phyloP scores from a whole-genome alignment of 1,284 basidiomycete species.

The Peniophora sp. region DNA sequence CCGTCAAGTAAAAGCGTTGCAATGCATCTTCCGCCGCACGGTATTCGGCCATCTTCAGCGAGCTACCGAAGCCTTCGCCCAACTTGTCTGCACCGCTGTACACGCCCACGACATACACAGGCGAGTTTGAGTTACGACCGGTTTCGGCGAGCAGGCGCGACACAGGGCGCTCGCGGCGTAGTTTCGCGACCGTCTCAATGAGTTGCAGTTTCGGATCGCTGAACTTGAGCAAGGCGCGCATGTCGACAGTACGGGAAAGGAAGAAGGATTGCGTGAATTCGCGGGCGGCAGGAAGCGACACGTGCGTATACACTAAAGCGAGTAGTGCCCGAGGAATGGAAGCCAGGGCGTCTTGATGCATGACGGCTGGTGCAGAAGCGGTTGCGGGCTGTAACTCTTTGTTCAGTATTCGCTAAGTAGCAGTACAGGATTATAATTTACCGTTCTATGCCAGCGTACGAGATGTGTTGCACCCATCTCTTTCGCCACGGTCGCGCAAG shows the following conservation, averaged over 20 bases:
- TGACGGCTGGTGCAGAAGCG: conserved; percentile 37
- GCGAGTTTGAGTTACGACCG: conserved; percentile 82
- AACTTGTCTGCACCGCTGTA: conserved; percentile 86
- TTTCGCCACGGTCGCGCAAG: conserved; percentile 77
- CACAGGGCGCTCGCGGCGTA: conserved; percentile 65
- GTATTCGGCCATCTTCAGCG: conserved; percentile 92
- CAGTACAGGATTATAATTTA: conserved; percentile 25
- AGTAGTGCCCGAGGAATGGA: conserved; percentile 70
- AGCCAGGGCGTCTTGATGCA: conserved; percentile 67
- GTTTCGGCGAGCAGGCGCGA: conserved; percentile 89
- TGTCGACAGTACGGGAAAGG: conserved; percentile 74
- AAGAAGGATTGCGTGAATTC: conserved; percentile 84
- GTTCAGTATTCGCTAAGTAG: neutral
- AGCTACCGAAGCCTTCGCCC: conserved; percentile 92
- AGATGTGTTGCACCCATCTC: conserved; percentile 72
- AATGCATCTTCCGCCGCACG: conserved; percentile 84
- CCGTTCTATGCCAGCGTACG: conserved; percentile 64
- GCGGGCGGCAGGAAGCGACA: conserved; percentile 72
- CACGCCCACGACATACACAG: conserved; percentile 90
- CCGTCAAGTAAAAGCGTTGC: conserved; percentile 73
- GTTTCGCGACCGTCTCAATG: conserved; percentile 69
- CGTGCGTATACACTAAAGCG: conserved; percentile 73
- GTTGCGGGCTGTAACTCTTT: conserved; percentile 35
- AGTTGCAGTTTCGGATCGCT: conserved; percentile 79
- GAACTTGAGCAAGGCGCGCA: conserved; percentile 85